A percentile compares a stretch with the other conserved stretches of the same genome.
Conservation (phyloP, 441 rosid species). For the Gossypium davidsonii region DNA sequence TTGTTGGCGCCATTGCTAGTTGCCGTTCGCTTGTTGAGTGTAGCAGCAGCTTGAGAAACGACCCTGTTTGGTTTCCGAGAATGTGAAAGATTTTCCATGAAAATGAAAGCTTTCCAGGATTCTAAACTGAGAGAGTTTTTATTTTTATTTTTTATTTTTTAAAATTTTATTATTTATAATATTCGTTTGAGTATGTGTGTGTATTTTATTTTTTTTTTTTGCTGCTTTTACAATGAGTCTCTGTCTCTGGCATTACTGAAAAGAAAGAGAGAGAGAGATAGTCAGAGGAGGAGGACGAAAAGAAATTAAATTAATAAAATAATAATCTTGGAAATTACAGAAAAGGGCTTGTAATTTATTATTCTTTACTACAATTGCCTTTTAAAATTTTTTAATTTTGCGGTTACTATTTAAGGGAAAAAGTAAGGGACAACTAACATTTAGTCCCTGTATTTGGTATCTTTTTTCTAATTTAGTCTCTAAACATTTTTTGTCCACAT, state of each 20-base stretch:
- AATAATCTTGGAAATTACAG: slow-evolving; percentile 30
- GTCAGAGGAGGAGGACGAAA: slow-evolving; percentile 25
- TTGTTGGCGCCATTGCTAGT: slow-evolving; percentile 29
- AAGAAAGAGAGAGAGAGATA: slow-evolving; percentile 2
- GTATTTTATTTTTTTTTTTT: background rate
- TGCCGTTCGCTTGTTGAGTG: slow-evolving; percentile 32
- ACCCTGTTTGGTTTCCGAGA: slow-evolving; percentile 47
- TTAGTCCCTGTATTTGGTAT: background rate
- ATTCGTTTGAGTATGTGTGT: slow-evolving; percentile 8
- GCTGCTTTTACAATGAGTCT: slow-evolving; percentile 21
- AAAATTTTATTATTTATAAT: background rate
- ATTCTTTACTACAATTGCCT: background rate
- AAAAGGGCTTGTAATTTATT: slow-evolving; percentile 13
- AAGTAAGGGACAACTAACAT: background rate
- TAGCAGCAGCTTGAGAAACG: slow-evolving; percentile 10
- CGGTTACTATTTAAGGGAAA: background rate
- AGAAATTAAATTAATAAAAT: slow-evolving; percentile 17
- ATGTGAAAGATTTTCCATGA: slow-evolving; percentile 67
- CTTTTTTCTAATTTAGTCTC: too few species aligned
- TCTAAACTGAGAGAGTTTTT: background rate
- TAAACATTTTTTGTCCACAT: background rate
- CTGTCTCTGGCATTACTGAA: background rate
- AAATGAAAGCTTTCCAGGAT: slow-evolving; percentile 21
- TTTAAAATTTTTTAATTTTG: background rate
- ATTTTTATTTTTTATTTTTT: background rate